phyloP scores from a whole-genome alignment of 108 stramenopile species.

The Fragilariopsis cylindrus region DNA sequence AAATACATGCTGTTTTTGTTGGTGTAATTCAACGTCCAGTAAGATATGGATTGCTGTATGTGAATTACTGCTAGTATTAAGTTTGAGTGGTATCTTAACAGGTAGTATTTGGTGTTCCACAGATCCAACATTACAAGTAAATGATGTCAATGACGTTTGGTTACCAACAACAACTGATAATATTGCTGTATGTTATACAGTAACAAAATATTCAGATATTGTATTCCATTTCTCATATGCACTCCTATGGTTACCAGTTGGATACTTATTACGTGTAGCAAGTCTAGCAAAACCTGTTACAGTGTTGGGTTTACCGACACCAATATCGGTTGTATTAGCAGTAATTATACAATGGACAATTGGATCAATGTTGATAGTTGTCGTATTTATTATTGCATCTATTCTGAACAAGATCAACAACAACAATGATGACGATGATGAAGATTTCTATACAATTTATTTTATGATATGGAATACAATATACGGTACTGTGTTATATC shows the following conservation, averaged over 20 bases:
- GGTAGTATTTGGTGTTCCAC: constrained; percentile 29
- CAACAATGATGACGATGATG: neutral
- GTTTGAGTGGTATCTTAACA: constrained; percentile 1
- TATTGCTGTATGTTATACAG: neutral
- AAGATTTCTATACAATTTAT: neutral
- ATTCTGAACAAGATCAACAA: neutral
- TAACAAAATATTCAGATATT: constrained; percentile 4
- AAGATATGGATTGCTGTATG: neutral
- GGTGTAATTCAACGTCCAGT: neutral
- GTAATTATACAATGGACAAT: constrained; percentile 18
- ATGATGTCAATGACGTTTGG: neutral
- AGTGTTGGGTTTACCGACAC: constrained; percentile 22
- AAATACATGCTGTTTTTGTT: neutral
- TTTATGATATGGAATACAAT: constrained; percentile 20
- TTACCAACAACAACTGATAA: neutral
- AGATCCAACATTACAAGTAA: constrained; percentile 4
- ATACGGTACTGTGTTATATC: constrained; percentile 25
- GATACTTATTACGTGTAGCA: constrained; percentile 18
- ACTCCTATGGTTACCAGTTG: constrained; percentile 29
- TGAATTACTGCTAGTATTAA: neutral
- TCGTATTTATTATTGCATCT: neutral
- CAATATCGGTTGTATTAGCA: constrained; percentile 9
- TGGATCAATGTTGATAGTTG: constrained; percentile 21
- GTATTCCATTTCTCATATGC: constrained; percentile 14
- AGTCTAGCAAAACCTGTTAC: neutral